Percentiles rank a stretch among this genome's conserved stretches.
These are phyloP conservation scores for Bertia moriformis DNA, from an alignment of 2,329 filamentous ascomycete species.

Conservation along the genomic window DNA sequence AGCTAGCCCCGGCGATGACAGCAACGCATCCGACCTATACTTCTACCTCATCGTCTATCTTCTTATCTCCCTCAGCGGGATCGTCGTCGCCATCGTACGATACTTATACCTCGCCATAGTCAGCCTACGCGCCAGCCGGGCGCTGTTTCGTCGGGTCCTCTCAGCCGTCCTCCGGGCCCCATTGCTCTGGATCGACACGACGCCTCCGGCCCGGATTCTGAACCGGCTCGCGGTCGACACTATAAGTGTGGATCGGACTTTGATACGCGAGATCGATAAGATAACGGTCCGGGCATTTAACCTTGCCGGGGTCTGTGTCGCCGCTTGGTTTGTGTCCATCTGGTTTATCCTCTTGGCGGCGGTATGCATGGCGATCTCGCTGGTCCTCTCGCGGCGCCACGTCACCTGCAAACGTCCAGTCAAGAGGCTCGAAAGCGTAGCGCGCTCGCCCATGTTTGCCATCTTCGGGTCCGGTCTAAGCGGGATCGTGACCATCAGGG, in stretches of 20 bases:
- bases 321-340: slow-evolving; percentile 31
- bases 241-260: slow-evolving; percentile 30
- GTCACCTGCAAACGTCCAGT: slow-evolving; percentile 35
- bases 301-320: slow-evolving; percentile 30
- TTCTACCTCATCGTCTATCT: slow-evolving; percentile 37
- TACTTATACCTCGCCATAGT: slow-evolving; percentile 29
- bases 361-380: slow-evolving; percentile 23
- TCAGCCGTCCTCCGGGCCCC: slow-evolving; percentile 10
- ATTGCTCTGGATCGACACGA: slow-evolving; percentile 55
- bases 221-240: slow-evolving; percentile 55
- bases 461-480: slow-evolving; percentile 35
- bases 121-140: slow-evolving; percentile 30
- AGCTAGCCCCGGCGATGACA: slow-evolving; percentile 5
- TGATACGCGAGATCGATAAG: slow-evolving; percentile 28
- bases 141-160: slow-evolving; percentile 30
- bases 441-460: slow-evolving; percentile 40
- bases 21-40: slow-evolving; percentile 14
- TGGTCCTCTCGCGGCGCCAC: slow-evolving; percentile 26
- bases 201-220: slow-evolving; percentile 52
- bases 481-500: slow-evolving; percentile 39
- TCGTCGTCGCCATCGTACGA: slow-evolving; percentile 26
- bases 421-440: slow-evolving; percentile 38
- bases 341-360: slow-evolving; percentile 30
- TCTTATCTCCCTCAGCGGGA: slow-evolving; percentile 25
- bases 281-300: slow-evolving; percentile 26